Base-by-base conservation (phyloP, 345 rosid species). In the Brassica nigra region DNA sequence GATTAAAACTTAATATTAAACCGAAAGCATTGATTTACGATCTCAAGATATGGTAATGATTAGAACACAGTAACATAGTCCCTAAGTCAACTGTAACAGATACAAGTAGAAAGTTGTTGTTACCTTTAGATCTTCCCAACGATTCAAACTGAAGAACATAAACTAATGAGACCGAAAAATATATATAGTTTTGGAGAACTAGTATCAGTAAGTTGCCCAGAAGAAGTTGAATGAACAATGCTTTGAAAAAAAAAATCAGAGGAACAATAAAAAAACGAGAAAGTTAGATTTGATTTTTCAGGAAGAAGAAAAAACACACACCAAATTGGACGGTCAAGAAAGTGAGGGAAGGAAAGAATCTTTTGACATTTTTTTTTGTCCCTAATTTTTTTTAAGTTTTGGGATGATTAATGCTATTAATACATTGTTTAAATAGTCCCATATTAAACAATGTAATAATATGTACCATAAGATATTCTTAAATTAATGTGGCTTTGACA, bases 61-160 rank as follows among this genome's bases (percentile, higher is more conserved):
- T 55, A 18, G 33, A 54, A 8, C 47, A 55, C 15, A 76, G 34
- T 59, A 36, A 30, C 9, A 27, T 16, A 23, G 27, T 23, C 27
- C 27, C 27, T 23, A 23, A 16, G 54, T 72, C 67, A 68, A 57
- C n/a, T 42, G 75, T 74, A 37, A 49, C 57, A 61, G 74, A 66
- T 65, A 64, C 55, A 61, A 16, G 8, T 14, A 68, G 12, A 80
- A 80, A 75, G 68, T 18, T 80, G 55, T 14, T 80, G 71, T 75
- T 80, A 80, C 83, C 83, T 79, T 67, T 79, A 57, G 49, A 80
- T 69, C 72, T 39, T 63, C 39, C 61, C 29, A 80, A 66, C 30
- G 55, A 66, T 58, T 18, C 61, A 47, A 77, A 34, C 73, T 66
- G 73, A 78, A 78, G 33, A 71, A 37, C 63, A 62, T 39, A 42